These are phyloP conservation scores for Colletotrichum camelliae DNA, from an alignment of 2,329 filamentous ascomycete species.

Conservation along the genomic window DNA sequence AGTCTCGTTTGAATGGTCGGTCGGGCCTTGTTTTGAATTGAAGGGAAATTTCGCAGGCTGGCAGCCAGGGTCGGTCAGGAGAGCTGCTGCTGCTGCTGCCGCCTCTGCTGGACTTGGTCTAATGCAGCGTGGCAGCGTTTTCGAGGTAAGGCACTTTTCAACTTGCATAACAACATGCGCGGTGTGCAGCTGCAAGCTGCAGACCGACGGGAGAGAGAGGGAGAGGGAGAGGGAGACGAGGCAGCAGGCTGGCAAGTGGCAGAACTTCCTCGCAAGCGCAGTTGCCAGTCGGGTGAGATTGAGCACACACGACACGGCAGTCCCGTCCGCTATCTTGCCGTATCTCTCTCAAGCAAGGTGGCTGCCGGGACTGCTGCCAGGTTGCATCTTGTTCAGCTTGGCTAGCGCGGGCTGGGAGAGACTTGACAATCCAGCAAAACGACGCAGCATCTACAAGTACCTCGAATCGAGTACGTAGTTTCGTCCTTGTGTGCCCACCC, in stretches of 20 bases:
- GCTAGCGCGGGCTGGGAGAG: not conserved
- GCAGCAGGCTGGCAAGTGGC: not conserved
- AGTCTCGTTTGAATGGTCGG: not conserved
- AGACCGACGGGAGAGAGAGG: not conserved
- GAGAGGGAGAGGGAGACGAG: not conserved
- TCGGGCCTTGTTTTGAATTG: slow-evolving; percentile 6
- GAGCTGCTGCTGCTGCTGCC: not conserved
- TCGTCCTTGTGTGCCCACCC: not conserved
- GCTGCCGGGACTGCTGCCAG: slow-evolving; percentile 3
- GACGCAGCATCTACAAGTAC: not conserved
- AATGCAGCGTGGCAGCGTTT: not conserved
- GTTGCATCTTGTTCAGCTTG: not conserved
- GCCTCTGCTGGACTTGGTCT: not conserved
- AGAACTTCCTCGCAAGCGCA: not conserved
- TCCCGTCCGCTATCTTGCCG: slow-evolving; percentile 1
- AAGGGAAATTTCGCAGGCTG: not conserved
- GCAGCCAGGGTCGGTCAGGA: slow-evolving; percentile 3
- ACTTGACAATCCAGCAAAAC: not conserved
- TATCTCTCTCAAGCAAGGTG: slow-evolving; percentile 20
- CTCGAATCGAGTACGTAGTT: not conserved
- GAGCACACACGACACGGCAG: not conserved
- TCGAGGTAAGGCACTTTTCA: not conserved
- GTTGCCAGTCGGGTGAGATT: not conserved
- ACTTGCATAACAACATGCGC: not conserved
- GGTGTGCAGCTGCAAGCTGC: not conserved